phyloP scores from a whole-genome alignment of 805 yeast species.

The Isabelozyma heimii region DNA sequence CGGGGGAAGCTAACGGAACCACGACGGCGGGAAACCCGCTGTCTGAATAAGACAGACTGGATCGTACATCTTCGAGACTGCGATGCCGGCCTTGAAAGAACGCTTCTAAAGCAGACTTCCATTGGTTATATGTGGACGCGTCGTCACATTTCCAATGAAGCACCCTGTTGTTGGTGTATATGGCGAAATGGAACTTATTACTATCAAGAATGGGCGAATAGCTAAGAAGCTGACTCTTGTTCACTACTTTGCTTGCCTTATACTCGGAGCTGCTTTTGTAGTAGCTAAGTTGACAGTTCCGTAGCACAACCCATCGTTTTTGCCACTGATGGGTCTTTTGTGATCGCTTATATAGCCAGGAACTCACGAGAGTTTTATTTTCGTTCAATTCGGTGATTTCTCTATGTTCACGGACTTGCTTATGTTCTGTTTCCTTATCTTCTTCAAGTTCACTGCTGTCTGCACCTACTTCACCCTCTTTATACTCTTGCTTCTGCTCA shows the following conservation, averaged over 20 bases:
- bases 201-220: conserved; percentile 13
- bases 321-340: conserved; percentile 35
- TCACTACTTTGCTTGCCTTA: conserved; percentile 32
- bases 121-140: conserved; percentile 6
- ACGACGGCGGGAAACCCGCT: no score
- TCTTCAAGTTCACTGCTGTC: no score
- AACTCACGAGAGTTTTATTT: conserved; percentile 2
- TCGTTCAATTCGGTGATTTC: background rate
- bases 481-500: no score
- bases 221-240: conserved; percentile 16
- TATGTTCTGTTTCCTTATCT: no score
- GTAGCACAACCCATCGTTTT: conserved; percentile 36
- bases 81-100: conserved; percentile 1
- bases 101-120: conserved; percentile 11
- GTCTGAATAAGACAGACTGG: no score
- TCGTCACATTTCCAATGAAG: conserved; percentile 15
- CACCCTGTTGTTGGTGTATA: conserved; percentile 21
- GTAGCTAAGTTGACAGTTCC: conserved; percentile 36
- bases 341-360: conserved; percentile 5
- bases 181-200: conserved; percentile 15
- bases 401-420: no score
- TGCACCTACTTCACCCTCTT: no score
- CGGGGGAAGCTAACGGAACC: background rate
- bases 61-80: no score
- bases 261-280: conserved; percentile 38